Evolutionary conservation across 164 flowering plant genomes (phyloP).

Genomic region (Kingdonia uniflora): DNA sequence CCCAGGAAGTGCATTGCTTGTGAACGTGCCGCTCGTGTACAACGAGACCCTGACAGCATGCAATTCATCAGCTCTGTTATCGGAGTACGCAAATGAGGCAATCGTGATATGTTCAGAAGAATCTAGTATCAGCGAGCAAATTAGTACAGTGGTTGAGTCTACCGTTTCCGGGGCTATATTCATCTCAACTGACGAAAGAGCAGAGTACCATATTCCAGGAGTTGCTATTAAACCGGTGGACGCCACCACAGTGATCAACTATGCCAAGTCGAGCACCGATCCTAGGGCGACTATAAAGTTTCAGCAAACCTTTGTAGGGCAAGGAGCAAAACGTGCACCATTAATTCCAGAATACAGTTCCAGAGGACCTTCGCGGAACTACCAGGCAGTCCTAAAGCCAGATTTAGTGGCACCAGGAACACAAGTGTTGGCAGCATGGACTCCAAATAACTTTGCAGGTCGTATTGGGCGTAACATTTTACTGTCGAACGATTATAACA

Average conservation of each 20-base stretch:
- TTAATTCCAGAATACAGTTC: conserved; percentile 7
- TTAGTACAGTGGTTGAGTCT: too few species aligned
- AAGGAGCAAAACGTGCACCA: conserved; percentile 11
- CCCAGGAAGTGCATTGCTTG: neutral
- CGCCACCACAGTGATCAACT: conserved; percentile 5
- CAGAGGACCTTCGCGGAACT: conserved; percentile 11
- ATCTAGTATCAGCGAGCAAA: too few species aligned
- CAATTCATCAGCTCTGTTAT: conserved; percentile 5
- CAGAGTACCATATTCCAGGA: conserved; percentile 1
- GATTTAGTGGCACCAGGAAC: conserved; percentile 30
- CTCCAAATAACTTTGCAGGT: conserved; percentile 13
- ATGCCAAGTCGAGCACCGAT: conserved; percentile 1
- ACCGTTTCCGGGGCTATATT: conserved; percentile 8
- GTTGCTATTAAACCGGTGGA: conserved; percentile 1
- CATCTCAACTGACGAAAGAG: neutral
- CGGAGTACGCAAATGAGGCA: neutral
- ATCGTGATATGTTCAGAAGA: conserved; percentile 5
- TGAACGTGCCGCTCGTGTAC: conserved; percentile 4
- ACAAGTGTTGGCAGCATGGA: conserved; percentile 9
- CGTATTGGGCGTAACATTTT: neutral
- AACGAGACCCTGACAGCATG: neutral
- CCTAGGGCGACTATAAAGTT: conserved; percentile 14
- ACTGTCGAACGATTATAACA: conserved; percentile 18
- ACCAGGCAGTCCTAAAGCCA: conserved; percentile 33
- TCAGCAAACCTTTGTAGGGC: neutral